phyloP scores from a whole-genome alignment of 1,284 basidiomycete species.

The Fistulinella cinereoalba region DNA sequence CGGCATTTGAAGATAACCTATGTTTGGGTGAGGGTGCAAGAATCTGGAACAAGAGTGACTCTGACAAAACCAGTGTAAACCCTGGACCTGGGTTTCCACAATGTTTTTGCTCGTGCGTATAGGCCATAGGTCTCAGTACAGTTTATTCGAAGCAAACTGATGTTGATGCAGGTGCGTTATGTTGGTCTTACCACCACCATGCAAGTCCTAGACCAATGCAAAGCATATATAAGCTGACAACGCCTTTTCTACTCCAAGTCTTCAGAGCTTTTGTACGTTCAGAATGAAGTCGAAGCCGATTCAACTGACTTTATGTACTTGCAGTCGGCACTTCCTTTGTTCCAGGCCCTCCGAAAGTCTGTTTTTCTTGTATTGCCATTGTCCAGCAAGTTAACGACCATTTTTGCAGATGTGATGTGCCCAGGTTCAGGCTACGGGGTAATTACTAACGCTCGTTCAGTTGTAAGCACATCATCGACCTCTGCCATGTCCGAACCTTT shows the following conservation, averaged over 20 bases:
- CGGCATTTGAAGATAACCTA: background rate
- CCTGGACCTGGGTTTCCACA: background rate
- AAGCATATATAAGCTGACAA: background rate
- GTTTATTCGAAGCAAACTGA: background rate
- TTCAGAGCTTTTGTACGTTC: background rate
- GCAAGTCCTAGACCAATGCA: background rate
- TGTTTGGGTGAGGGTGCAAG: background rate
- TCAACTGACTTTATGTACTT: background rate
- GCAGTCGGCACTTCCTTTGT: background rate
- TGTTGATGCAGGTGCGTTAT: background rate
- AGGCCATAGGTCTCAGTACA: background rate
- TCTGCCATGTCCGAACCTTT: background rate
- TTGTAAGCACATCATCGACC: background rate
- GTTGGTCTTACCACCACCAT: background rate
- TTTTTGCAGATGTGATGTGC: background rate
- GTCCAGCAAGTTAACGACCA: background rate
- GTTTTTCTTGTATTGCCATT: background rate
- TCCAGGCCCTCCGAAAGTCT: background rate
- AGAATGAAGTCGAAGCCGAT: background rate
- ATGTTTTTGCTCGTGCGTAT: background rate
- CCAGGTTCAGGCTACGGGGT: background rate
- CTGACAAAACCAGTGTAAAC: background rate
- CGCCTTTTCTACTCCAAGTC: background rate
- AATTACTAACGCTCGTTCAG: background rate
- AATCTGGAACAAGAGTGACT: background rate